Conservation (phyloP, 441 rosid species). For the Gossypium laxum region DNA sequence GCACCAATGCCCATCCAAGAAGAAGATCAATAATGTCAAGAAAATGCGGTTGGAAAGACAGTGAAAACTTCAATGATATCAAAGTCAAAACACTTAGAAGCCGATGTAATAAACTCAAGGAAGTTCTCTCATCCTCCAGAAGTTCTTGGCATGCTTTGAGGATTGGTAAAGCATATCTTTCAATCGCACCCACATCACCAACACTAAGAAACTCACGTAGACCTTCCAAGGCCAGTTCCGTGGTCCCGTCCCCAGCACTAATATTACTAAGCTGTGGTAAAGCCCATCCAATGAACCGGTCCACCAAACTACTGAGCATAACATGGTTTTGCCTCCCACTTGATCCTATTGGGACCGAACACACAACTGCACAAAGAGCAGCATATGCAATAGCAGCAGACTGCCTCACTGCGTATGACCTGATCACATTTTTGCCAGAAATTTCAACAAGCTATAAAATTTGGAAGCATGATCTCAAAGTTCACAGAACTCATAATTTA, state of each 20-base stretch:
- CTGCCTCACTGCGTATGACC: conserved; percentile 70
- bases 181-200: conserved; percentile 70
- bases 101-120: conserved; percentile 60
- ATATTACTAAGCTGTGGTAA: conserved; percentile 69
- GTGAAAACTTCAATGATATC: conserved; percentile 63
- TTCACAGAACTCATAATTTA: neutral
- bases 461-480: neutral
- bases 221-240: conserved; percentile 63
- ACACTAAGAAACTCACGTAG: conserved; percentile 70
- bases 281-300: conserved; percentile 79
- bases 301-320: conserved; percentile 68
- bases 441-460: neutral
- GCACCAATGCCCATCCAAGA: conserved; percentile 95
- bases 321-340: conserved; percentile 78
- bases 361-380: conserved; percentile 71
- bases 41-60: conserved; percentile 86
- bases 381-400: conserved; percentile 72
- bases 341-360: conserved; percentile 60
- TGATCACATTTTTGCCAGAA: conserved; percentile 22
- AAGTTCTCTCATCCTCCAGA: conserved; percentile 94
- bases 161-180: conserved; percentile 67
- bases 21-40: conserved; percentile 84
- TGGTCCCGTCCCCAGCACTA: conserved; percentile 58
- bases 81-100: conserved; percentile 58
- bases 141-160: conserved; percentile 84